Percentiles rank a stretch among this genome's conserved stretches.
Conservation (phyloP, 495 filamentous ascomycete genomes). For the Penicillium bialowiezense region DNA sequence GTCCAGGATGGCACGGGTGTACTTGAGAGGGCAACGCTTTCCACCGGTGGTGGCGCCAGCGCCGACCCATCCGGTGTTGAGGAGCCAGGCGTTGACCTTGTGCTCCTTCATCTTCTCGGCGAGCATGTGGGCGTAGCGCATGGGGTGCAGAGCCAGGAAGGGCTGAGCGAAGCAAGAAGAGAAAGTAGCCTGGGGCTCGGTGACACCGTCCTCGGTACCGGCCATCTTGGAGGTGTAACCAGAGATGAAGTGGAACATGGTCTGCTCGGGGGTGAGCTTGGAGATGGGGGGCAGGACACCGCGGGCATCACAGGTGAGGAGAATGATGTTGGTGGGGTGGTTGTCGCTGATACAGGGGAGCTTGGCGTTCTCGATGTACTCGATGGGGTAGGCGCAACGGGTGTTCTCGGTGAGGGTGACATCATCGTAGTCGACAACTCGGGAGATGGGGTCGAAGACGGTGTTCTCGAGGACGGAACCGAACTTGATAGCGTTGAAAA, state of each 20-base stretch:
- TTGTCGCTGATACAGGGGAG: constrained; percentile 84
- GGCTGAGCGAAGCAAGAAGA: constrained; percentile 99
- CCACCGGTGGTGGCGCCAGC: constrained; percentile 91
- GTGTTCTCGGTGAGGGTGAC: constrained; percentile 96
- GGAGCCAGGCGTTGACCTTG: constrained; percentile 95
- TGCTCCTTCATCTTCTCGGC: constrained; percentile 95
- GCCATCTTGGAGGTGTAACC: constrained; percentile 99
- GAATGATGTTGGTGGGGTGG: constrained; percentile 96
- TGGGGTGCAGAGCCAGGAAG: constrained; percentile 97
- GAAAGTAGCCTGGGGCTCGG: constrained; percentile 97
- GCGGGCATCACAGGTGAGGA: constrained; percentile 95
- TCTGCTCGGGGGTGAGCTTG: constrained; percentile 92
- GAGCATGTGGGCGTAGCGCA: constrained; percentile 98
- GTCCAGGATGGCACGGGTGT: constrained; percentile 97
- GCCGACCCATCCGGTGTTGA: constrained; percentile 99
- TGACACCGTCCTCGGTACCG: constrained; percentile 94
- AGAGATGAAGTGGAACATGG: constrained; percentile 99
- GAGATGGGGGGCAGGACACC: constrained; percentile 97
- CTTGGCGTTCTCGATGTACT: constrained; percentile 98
- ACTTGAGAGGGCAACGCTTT: constrained; percentile 98
- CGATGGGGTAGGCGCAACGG: constrained; percentile 96
- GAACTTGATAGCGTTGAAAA: constrained; percentile 93
- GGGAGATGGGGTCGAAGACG: constrained; percentile 88
- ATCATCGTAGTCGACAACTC: constrained; percentile 94
- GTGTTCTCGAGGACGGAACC: constrained; percentile 98